These are phyloP conservation scores for Eucalyptus tenuipes DNA, from an alignment of 345 rosid genomes.

Conservation along the genomic window DNA sequence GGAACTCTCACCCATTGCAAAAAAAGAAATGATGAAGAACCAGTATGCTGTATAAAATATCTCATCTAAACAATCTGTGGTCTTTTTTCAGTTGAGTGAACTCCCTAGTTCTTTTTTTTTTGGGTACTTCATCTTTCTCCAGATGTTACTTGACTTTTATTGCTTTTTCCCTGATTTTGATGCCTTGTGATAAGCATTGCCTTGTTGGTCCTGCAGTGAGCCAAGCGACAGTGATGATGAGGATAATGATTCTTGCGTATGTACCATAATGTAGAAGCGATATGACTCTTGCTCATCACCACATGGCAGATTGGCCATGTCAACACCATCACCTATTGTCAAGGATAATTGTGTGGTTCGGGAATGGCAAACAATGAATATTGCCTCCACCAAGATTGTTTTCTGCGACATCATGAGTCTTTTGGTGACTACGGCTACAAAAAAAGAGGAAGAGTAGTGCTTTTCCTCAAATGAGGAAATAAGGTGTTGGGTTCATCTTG, in stretches of 20 bases:
- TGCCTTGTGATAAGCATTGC: background rate
- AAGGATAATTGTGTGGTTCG: background rate
- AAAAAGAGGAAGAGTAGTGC: background rate
- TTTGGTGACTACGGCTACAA: background rate
- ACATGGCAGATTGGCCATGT: background rate
- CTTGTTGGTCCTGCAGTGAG: conserved; percentile 52
- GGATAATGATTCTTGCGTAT: conserved; percentile 69
- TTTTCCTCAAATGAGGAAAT: background rate
- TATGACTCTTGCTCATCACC: background rate
- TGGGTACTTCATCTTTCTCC: background rate
- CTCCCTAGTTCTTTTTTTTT: background rate
- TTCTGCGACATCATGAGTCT: background rate
- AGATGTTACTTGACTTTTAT: background rate
- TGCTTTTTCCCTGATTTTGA: background rate
- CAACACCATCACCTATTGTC: background rate
- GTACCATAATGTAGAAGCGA: conserved; percentile 65
- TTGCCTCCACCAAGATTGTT: background rate
- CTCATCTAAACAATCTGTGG: background rate
- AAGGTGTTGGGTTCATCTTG: background rate
- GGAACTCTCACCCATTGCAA: background rate
- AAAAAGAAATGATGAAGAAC: background rate
- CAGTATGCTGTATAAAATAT: background rate
- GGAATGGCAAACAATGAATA: background rate
- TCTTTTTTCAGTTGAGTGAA: background rate
- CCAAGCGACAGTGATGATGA: conserved; percentile 76